These are phyloP conservation scores for Lentinula sp. DNA, from an alignment of 768 basidiomycete genomes.

Conservation along the genomic window DNA sequence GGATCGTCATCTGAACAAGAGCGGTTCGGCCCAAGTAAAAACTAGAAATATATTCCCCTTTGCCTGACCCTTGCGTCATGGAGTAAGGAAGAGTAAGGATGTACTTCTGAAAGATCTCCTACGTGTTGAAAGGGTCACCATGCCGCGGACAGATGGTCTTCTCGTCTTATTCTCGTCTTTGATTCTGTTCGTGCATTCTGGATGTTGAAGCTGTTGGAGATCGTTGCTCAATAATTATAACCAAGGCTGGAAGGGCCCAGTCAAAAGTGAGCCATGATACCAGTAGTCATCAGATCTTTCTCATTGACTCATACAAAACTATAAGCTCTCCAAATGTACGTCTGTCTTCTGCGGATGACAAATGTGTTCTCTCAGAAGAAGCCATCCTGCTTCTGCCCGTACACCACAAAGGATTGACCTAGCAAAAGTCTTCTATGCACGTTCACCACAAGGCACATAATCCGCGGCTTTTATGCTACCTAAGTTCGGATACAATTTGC, in stretches of 20 bases:
- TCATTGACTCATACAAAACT: background rate
- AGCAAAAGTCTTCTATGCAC: background rate
- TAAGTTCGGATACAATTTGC: background rate
- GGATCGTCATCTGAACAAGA: background rate
- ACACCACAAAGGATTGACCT: background rate
- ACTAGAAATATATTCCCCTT: background rate
- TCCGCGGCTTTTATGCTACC: conserved; percentile 2
- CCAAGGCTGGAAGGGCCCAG: background rate
- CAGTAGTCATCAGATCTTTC: background rate
- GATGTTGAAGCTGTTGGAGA: too few relatives aligned
- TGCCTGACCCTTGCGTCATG: background rate
- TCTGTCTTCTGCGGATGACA: conserved; percentile 2
- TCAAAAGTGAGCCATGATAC: too few relatives aligned
- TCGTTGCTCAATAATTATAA: too few relatives aligned
- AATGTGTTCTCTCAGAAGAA: background rate
- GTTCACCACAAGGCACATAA: conserved; percentile 2
- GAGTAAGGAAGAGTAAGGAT: too few relatives aligned
- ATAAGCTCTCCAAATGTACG: background rate
- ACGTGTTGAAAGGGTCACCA: background rate
- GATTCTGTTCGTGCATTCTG: background rate
- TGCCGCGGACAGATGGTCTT: background rate
- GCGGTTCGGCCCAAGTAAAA: background rate
- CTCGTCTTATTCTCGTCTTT: background rate
- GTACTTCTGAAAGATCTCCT: background rate
- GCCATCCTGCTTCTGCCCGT: background rate